Conservation (phyloP, 768 basidiomycete genomes). For the Cyathus striatus region DNA sequence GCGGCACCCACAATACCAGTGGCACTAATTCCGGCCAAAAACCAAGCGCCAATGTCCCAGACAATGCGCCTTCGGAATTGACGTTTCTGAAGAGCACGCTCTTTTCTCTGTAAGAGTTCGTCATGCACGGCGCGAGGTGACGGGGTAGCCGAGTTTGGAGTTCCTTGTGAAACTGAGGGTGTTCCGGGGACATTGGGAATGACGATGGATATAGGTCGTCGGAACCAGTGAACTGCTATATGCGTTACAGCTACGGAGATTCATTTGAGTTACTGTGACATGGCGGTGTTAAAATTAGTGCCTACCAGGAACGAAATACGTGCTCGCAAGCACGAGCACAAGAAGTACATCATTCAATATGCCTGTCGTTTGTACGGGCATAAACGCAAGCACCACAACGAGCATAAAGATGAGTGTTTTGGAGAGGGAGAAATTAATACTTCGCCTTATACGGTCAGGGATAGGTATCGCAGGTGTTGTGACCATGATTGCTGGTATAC, state of each 20-base stretch:
- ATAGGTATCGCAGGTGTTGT: constrained; percentile 50
- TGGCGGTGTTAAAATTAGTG: background rate
- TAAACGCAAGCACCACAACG: constrained; percentile 39
- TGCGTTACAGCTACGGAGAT: constrained; percentile 57
- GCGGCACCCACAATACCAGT: constrained; percentile 53
- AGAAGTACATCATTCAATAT: constrained; percentile 45
- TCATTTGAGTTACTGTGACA: background rate
- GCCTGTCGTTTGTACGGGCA: constrained; percentile 30
- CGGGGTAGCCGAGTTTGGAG: constrained; percentile 8
- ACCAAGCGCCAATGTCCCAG: constrained; percentile 84
- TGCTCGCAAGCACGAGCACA: constrained; percentile 45
- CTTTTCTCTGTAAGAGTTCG: constrained; percentile 82
- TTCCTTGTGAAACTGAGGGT: constrained; percentile 16
- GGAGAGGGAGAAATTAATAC: constrained; percentile 38
- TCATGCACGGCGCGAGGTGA: constrained; percentile 34
- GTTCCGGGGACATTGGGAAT: constrained; percentile 42
- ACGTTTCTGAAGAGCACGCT: constrained; percentile 72
- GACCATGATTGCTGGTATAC: constrained; percentile 54
- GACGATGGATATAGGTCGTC: constrained; percentile 78
- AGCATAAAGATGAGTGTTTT: constrained; percentile 34
- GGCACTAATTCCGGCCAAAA: constrained; percentile 55
- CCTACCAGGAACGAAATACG: constrained; percentile 61
- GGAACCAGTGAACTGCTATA: constrained; percentile 79
- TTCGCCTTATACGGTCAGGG: constrained; percentile 35
- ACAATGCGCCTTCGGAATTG: constrained; percentile 67